A percentile compares a stretch with the other conserved stretches of the same genome.
phyloP scores from a whole-genome alignment of 352 stramenopile species.

The Globisporangium acanthophoron region DNA sequence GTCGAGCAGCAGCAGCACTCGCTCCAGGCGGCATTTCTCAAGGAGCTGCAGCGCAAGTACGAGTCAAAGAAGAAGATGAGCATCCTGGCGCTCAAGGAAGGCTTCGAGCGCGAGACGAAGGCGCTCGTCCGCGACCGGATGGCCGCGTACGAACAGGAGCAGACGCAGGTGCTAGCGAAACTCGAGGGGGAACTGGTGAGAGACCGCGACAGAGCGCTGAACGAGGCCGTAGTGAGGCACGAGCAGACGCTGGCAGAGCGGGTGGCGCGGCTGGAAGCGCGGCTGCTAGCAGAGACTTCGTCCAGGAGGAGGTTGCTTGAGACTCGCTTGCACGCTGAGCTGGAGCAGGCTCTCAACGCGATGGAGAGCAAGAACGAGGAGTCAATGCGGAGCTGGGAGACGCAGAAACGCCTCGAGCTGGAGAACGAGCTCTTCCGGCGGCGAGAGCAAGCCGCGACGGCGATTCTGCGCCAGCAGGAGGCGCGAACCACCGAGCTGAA shows the following conservation, averaged over 20 bases:
- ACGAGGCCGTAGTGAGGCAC: conserved; percentile 30
- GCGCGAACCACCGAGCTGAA: conserved; percentile 33
- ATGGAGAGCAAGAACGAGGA: conserved; percentile 27
- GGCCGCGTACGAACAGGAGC: conserved; percentile 40
- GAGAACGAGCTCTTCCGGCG: conserved; percentile 39
- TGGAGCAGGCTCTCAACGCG: conserved; percentile 19
- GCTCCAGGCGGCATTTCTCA: conserved; percentile 29
- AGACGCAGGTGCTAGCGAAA: conserved; percentile 25
- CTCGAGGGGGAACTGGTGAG: conserved; percentile 21
- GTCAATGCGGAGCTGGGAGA: conserved; percentile 30
- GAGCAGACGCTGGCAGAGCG: conserved; percentile 30
- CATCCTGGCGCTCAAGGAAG: conserved; percentile 37
- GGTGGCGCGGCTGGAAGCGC: conserved; percentile 28
- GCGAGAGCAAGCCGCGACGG: conserved; percentile 28
- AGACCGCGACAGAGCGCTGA: conserved; percentile 28
- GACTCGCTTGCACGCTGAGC: conserved; percentile 30
- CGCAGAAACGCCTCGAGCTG: conserved; percentile 34
- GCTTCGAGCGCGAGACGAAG: conserved; percentile 51
- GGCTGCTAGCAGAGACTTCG: conserved; percentile 32
- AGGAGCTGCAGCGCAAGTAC: conserved; percentile 57
- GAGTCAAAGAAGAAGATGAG: conserved; percentile 57
- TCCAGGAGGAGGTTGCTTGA: conserved; percentile 25
- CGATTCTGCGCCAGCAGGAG: conserved; percentile 40
- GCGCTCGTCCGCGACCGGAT: conserved; percentile 30
- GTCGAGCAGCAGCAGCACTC: conserved; percentile 29